Evolutionary conservation across 371 early-diverging fungal genomes (phyloP).

Genomic region (Mucor plumbeus): DNA sequence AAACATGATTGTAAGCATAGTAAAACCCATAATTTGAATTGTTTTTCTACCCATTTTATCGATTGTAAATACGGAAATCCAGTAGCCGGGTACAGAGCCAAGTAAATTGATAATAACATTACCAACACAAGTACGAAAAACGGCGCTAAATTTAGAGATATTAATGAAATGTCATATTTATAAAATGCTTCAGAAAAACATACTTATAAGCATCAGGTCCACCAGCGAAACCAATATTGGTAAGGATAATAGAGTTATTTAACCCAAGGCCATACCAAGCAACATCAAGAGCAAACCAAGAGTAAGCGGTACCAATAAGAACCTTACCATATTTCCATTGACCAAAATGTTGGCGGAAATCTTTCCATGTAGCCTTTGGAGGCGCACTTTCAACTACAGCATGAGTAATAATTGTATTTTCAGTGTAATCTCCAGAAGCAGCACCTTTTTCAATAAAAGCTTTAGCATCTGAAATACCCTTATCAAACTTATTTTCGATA

Average conservation of each 20-base stretch:
- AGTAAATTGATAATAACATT: constrained; percentile 77
- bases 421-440: constrained; percentile 37
- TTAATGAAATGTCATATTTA: neutral
- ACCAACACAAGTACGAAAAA: constrained; percentile 68
- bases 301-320: constrained; percentile 63
- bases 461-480: constrained; percentile 58
- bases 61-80: constrained; percentile 80
- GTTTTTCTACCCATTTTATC: constrained; percentile 81
- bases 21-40: constrained; percentile 79
- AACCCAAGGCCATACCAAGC: constrained; percentile 87
- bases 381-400: neutral
- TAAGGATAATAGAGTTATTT: constrained; percentile 72
- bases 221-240: constrained; percentile 68
- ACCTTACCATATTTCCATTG: constrained; percentile 58
- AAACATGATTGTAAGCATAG: constrained; percentile 52
- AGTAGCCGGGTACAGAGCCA: constrained; percentile 89
- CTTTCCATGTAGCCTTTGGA: constrained; percentile 49
- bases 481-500: constrained; percentile 65
- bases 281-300: constrained; percentile 83
- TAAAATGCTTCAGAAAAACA: neutral
- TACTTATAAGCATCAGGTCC: constrained; percentile 54
- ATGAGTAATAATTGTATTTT: neutral
- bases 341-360: constrained; percentile 67
- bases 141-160: constrained; percentile 9
- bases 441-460: constrained; percentile 46